Evolutionary conservation across 202 grass and related monocot genomes (phyloP), one percentile per base, ranked within the genome.

Genomic region (Carex arenaria): DNA sequence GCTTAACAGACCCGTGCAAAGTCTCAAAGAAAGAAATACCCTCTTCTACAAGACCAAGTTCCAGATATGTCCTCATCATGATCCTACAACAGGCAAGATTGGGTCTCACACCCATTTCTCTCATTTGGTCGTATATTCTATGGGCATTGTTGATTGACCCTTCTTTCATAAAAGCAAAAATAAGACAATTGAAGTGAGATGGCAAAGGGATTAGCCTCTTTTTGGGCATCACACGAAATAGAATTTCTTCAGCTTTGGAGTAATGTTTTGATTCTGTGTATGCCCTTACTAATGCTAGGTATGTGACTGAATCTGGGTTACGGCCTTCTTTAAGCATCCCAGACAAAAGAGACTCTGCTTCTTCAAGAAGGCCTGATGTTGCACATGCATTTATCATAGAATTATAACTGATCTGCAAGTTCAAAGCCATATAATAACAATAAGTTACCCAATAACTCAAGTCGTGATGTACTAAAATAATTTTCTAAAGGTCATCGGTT

Each of bases 401-500:
- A 84, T 98, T 94, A 85, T 88, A 94, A 79, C 90, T 90, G 67
- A 95, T 95, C 95, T 98, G 92, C 86, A 86, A 32, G 71, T 86
- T 86, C 26, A 22, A 82, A 73, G 13, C 82, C 47, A 32, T 17
- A 56, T 79, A 11, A 69, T 81, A 40, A 17, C 20, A 74, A 54
- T 8, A 53, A 30, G 53, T 74, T 54, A 74, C 43, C 31, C 14
- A 67, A 18, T 15, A 56, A 28, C 72, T 77, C 26, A 57, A 57
- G 69, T 72, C 2, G 7, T 22, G 51, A 77, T 19, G 63, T 34
- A 56, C 14, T 7, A 80, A 31, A 11, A 62, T 42, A 42, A 42
- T 45, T 31, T 40, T 22, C 26, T 1, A 64, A 5, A 80, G 56
- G 12, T 23, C n/a, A 31, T 40, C 8, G 1, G 5, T 5, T 71